Percentiles rank a stretch among this genome's conserved stretches.
Evolutionary conservation across 2,329 filamentous ascomycete genomes (phyloP).

Genomic region (Penicillium rolfsii): DNA sequence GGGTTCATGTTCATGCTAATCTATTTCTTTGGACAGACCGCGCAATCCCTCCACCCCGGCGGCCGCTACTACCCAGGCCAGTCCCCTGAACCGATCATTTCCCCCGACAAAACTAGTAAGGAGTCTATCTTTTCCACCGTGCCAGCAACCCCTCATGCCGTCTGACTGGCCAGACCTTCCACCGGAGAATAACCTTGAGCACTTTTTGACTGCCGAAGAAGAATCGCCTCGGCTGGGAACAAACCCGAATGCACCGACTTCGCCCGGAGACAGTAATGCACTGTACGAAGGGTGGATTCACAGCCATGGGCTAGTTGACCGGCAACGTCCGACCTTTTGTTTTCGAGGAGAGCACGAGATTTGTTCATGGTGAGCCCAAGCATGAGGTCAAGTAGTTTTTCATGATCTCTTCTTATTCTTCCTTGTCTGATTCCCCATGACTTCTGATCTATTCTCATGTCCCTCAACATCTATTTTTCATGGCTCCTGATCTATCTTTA

Average conservation of each 20-base stretch:
- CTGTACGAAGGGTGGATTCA: conserved; percentile 25
- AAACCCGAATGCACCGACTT: conserved; percentile 13
- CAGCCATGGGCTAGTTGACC: conserved; percentile 23
- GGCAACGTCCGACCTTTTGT: conserved; percentile 27
- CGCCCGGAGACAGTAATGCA: conserved; percentile 21
- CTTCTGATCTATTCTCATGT: no score
- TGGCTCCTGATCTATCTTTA: no score
- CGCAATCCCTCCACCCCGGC: conserved; percentile 52
- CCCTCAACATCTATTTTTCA: no score
- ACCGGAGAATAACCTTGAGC: conserved; percentile 6
- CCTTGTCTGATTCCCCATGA: conserved; percentile 7
- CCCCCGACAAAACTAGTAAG: conserved; percentile 32
- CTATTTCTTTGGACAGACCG: conserved; percentile 32
- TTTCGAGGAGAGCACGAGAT: conserved; percentile 28
- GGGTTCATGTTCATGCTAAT: conserved; percentile 43
- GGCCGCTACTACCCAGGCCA: conserved; percentile 49
- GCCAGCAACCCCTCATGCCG: conserved; percentile 11
- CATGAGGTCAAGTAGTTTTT: neutral
- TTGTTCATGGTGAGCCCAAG: conserved; percentile 16
- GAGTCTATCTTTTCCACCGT: conserved; percentile 13
- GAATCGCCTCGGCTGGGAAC: conserved; percentile 17
- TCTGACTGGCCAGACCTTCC: conserved; percentile 17
- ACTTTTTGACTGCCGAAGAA: conserved; percentile 12
- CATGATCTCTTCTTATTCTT: conserved; percentile 26
- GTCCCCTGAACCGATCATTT: conserved; percentile 17